Conservation (phyloP, 1,284 basidiomycete genomes). For the Ustilago hordei region DNA sequence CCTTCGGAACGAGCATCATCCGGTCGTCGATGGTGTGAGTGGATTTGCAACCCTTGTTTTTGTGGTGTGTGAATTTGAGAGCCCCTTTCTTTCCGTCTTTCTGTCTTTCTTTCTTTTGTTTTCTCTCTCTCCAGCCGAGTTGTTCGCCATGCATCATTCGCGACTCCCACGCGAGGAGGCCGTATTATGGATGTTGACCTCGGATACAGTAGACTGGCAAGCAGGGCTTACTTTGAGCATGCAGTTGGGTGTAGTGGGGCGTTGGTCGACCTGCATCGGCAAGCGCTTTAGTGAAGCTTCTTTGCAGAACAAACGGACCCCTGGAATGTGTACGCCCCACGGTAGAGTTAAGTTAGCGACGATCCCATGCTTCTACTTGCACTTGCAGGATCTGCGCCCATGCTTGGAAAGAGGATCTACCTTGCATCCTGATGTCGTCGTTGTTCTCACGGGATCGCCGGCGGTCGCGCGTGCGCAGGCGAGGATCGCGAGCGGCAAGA, state of each 20-base stretch:
- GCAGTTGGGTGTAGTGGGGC: slow-evolving; percentile 15
- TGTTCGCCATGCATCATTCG: neutral
- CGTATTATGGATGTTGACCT: neutral
- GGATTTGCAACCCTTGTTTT: neutral
- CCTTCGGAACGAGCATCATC: neutral
- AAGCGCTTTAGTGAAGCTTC: slow-evolving; percentile 3
- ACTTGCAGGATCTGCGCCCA: neutral
- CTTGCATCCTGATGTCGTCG: neutral
- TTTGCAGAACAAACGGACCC: slow-evolving; percentile 8
- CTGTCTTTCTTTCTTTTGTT: neutral
- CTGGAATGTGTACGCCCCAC: neutral
- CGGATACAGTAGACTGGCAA: neutral
- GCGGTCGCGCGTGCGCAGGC: neutral
- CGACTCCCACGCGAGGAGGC: slow-evolving; percentile 1
- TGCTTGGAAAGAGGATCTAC: slow-evolving; percentile 1
- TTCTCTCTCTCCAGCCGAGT: slow-evolving; percentile 5
- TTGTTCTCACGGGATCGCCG: neutral
- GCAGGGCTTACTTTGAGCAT: slow-evolving; percentile 5
- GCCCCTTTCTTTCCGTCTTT: slow-evolving; percentile 6
- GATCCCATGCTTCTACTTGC: neutral
- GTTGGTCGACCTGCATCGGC: slow-evolving; percentile 24
- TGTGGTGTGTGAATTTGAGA: neutral
- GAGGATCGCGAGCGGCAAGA: slow-evolving; percentile 4
- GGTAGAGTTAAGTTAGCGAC: neutral
- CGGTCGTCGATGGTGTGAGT: neutral